Percentiles rank a stretch among this genome's conserved stretches.
Conservation (phyloP, 257 asterid genomes). For the Plantago elongata region DNA sequence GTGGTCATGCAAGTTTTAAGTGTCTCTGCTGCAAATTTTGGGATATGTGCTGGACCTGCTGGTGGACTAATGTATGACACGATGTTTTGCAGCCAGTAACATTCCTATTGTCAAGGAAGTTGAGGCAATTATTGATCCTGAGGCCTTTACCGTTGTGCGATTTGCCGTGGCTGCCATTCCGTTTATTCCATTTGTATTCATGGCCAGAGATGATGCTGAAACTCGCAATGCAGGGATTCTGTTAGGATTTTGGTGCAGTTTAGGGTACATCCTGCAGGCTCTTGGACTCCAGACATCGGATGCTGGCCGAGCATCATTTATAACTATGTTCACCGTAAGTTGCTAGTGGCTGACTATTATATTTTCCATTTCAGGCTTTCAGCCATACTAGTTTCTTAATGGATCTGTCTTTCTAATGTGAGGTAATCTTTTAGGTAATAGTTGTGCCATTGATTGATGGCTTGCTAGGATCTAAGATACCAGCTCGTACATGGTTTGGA, state of each 20-base stretch:
- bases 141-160: constrained; percentile 61
- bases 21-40: constrained; percentile 11
- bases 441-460: constrained; percentile 88
- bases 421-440: constrained; percentile 48
- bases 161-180: constrained; percentile 60
- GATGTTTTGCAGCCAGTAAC: constrained; percentile 58
- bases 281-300: constrained; percentile 74
- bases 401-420: constrained; percentile 10
- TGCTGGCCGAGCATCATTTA: constrained; percentile 82
- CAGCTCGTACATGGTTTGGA: constrained; percentile 77
- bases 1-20: not conserved
- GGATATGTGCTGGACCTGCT: not conserved
- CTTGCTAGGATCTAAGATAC: constrained; percentile 57
- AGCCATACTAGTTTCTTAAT: not conserved
- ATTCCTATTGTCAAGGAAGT: constrained; percentile 78
- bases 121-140: constrained; percentile 66
- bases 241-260: constrained; percentile 75
- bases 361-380: too few relatives aligned
- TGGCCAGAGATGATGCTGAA: constrained; percentile 43
- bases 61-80: constrained; percentile 3
- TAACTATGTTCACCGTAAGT: constrained; percentile 75
- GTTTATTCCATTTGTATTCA: constrained; percentile 49
- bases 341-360: not conserved
- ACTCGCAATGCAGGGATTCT: constrained; percentile 70
- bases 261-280: constrained; percentile 76